A percentile compares a stretch with the other conserved stretches of the same genome.
Evolutionary conservation across 106 monocot genomes (phyloP).

Genomic region (Vanilla planifolia): DNA sequence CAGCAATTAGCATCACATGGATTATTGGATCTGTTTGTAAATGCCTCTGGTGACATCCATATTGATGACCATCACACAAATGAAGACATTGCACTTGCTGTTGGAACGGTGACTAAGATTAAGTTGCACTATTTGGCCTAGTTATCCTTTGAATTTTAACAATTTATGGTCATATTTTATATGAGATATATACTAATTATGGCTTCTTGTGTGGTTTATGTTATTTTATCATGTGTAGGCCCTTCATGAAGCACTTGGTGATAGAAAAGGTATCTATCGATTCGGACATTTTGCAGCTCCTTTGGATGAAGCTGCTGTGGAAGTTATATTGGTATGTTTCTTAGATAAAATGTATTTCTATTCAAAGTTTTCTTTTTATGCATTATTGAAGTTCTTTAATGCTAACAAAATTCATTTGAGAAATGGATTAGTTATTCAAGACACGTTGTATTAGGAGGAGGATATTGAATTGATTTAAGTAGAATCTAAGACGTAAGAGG

Average conservation of each 20-base stretch:
- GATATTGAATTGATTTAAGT: no score
- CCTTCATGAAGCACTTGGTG: conserved; percentile 84
- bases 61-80: conserved; percentile 99
- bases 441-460: no score
- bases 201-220: background rate
- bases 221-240: conserved; percentile 37
- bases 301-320: conserved; percentile 93
- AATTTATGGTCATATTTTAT: background rate
- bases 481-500: no score
- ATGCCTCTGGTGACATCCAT: conserved; percentile 82
- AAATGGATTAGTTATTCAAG: no score
- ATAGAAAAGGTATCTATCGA: conserved; percentile 89
- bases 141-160: no score
- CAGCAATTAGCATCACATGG: conserved; percentile 98
- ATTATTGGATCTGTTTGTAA: conserved; percentile 75
- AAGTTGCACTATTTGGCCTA: background rate
- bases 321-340: conserved; percentile 74
- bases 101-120: conserved; percentile 64
- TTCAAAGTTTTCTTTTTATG: no score
- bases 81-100: conserved; percentile 96
- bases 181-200: background rate
- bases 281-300: conserved; percentile 93
- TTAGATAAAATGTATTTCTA: background rate
- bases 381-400: no score
- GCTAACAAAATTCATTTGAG: no score